Base-by-base conservation (phyloP, 768 basidiomycete species). In the Sutorius australiensis region DNA sequence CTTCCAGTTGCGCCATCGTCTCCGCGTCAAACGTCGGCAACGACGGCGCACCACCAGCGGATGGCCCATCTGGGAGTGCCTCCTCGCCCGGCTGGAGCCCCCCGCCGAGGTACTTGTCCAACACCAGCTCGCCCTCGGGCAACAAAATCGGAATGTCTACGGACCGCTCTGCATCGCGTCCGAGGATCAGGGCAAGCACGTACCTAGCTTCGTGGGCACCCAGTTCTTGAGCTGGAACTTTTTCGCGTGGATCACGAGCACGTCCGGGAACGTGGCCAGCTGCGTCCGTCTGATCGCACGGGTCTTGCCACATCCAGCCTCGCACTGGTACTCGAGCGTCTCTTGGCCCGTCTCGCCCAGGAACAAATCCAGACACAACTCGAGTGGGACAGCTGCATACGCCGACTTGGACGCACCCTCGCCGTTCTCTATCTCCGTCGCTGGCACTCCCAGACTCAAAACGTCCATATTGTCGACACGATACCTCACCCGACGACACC, bases 221-320 rank as follows among this genome's bases (percentile, higher is more conserved):
- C 97, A 98, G 60, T 93, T 92, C 38, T 93, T 87, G 5, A 95
- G 80, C 69, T 94, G 90, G 75, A 97, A 98, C 62, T 95, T 95
- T 65, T 89, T 91, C 39, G 92, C 86, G 57, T 97, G 95, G 1
- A 99, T 69, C 8, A 95, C 84, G 0, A 98, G 78, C 1, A 92
- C 82, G 11, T 93, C 80, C 0, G 97, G 97, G 77, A 95, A 92
- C 1, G 89, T 87, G 0, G 89, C 80, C 61, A 98, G 89, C 30
- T 79, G 81, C 14, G 80, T 78, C 54, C 83, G 84, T 67, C 92
- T 93, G 59, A 55, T 61, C 0, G 92, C 95, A 6, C 74, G 67
- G 0, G 90, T 90, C 41, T 75, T 80, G 60, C 77, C 83, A 37
- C 75, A 72, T 64, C 95, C 97, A 7, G 68, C 73, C 1, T 89